Evolutionary conservation across 2,329 filamentous ascomycete genomes (phyloP).

Genomic region (Fusarium denticulatum): DNA sequence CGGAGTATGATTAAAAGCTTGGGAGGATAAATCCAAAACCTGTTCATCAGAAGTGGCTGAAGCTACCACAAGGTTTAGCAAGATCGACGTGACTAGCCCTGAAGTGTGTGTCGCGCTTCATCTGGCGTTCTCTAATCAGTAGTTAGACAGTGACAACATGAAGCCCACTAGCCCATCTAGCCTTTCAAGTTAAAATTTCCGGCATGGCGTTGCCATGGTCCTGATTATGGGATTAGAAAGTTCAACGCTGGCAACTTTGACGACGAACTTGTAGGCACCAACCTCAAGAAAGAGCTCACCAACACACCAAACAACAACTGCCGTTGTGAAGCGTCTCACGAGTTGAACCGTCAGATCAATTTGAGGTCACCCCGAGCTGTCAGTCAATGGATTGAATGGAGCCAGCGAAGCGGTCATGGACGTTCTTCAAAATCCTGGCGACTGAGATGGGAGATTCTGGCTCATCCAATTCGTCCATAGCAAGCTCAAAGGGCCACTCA

Average conservation of each 20-base stretch:
- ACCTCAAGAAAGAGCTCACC: slow-evolving; percentile 21
- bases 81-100: slow-evolving; percentile 26
- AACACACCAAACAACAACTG: slow-evolving; percentile 13
- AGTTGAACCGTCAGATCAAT: slow-evolving; percentile 11
- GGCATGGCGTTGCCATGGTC: slow-evolving; percentile 11
- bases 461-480: slow-evolving; percentile 12
- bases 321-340: slow-evolving; percentile 4
- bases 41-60: slow-evolving; percentile 20
- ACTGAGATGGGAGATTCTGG: slow-evolving; percentile 16
- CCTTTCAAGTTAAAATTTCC: slow-evolving; percentile 14
- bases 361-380: slow-evolving; percentile 15
- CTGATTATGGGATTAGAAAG: neutral
- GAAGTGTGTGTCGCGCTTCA: slow-evolving; percentile 11
- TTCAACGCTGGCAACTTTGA: slow-evolving; percentile 10
- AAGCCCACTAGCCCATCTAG: neutral
- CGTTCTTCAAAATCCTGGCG: slow-evolving; percentile 3
- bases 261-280: neutral
- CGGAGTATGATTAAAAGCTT: neutral
- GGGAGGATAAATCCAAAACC: slow-evolving; percentile 12
- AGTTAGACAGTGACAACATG: slow-evolving; percentile 23
- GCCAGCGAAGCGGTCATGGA: slow-evolving; percentile 34
- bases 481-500: slow-evolving; percentile 16
- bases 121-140: slow-evolving; percentile 15
- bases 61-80: slow-evolving; percentile 24
- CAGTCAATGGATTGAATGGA: slow-evolving; percentile 21